A percentile compares a stretch with the other conserved stretches of the same genome.
phyloP scores from a whole-genome alignment of 2,329 filamentous ascomycete species.

The Aspergillus eucalypticola region DNA sequence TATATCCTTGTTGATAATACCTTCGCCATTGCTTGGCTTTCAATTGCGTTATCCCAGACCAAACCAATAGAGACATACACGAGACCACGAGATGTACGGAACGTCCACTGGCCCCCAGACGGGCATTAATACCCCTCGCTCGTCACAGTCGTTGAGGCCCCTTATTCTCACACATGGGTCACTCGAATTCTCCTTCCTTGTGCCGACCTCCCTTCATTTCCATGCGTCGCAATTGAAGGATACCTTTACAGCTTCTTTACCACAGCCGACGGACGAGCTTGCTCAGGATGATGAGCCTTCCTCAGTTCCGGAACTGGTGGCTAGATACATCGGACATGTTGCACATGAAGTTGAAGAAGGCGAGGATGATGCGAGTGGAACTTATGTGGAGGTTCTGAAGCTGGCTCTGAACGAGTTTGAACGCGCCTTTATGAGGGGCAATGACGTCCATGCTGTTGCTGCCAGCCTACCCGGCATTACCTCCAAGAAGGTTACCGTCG shows the following conservation, averaged over 20 bases:
- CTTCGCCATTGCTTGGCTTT: neutral
- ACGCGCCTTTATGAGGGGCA: constrained; percentile 88
- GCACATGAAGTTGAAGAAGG: constrained; percentile 87
- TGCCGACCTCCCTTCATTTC: constrained; percentile 94
- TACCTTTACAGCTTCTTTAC: constrained; percentile 79
- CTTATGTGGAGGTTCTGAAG: constrained; percentile 90
- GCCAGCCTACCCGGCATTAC: constrained; percentile 85
- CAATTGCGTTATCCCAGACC: constrained; percentile 2
- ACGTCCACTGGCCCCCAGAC: constrained; percentile 80
- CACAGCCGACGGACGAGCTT: constrained; percentile 90
- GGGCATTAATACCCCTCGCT: constrained; percentile 94
- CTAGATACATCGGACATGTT: constrained; percentile 88
- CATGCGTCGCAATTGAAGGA: constrained; percentile 94
- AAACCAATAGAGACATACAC: constrained; percentile 16
- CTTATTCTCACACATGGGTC: constrained; percentile 89
- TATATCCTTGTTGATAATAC: neutral
- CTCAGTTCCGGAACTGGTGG: constrained; percentile 87
- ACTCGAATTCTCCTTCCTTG: constrained; percentile 93
- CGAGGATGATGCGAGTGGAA: constrained; percentile 84
- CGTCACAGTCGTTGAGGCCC: constrained; percentile 86
- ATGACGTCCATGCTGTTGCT: constrained; percentile 91
- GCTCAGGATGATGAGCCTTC: constrained; percentile 99
- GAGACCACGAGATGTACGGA: constrained; percentile 71
- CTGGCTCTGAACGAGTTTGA: constrained; percentile 94
- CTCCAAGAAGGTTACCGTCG: constrained; percentile 86